Percentiles rank a stretch among this genome's conserved stretches.
Evolutionary conservation across 2,329 filamentous ascomycete genomes (phyloP).

Genomic region (Colletotrichum shisoi): DNA sequence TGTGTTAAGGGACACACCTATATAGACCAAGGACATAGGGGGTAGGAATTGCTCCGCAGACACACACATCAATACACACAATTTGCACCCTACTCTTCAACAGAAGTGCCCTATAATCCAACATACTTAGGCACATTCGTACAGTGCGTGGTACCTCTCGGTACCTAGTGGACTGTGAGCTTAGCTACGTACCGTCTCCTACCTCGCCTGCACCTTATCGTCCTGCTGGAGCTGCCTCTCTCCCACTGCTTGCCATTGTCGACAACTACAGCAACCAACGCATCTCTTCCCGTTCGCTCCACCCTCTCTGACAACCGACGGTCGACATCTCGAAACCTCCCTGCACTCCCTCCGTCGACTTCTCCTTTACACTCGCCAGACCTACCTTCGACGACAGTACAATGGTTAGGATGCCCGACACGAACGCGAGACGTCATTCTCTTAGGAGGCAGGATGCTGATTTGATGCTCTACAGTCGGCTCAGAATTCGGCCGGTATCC

Average conservation of each 20-base stretch:
- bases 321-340: neutral
- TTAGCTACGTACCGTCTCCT: slow-evolving; percentile 11
- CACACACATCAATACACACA: no score
- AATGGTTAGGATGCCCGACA: slow-evolving; percentile 30
- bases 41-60: no score
- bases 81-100: no score
- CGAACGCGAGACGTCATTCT: slow-evolving; percentile 10
- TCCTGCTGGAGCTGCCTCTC: neutral
- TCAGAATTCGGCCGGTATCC: slow-evolving; percentile 97
- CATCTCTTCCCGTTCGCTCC: neutral
- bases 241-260: slow-evolving; percentile 2
- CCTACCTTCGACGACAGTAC: slow-evolving; percentile 1
- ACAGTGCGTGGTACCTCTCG: neutral
- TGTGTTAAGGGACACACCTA: no score
- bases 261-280: slow-evolving; percentile 16
- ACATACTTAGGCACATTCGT: neutral
- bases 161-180: slow-evolving; percentile 6
- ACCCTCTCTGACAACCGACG: neutral
- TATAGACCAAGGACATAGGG: no score
- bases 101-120: no score
- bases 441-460: slow-evolving; percentile 20
- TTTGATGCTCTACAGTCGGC: slow-evolving; percentile 71
- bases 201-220: slow-evolving; percentile 9
- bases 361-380: neutral
- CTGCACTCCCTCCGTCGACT: neutral